phyloP scores from a whole-genome alignment of 495 filamentous ascomycete genomes.

The Penicillium egyptiacum region DNA sequence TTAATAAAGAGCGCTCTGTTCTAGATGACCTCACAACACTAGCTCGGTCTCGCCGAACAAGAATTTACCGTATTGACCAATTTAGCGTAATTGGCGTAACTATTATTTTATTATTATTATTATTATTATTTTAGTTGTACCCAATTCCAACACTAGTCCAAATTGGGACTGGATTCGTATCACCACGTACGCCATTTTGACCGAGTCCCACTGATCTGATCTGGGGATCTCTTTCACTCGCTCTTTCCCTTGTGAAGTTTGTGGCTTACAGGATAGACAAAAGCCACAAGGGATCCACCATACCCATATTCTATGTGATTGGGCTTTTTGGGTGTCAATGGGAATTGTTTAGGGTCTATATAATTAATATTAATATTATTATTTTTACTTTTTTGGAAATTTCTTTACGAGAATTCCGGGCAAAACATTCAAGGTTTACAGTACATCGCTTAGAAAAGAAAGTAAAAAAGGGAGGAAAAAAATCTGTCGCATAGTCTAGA shows the following conservation, averaged over 20 bases:
- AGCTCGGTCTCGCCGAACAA: slow-evolving; percentile 4
- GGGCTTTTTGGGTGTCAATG: slow-evolving; percentile 8
- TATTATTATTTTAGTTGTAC: not conserved
- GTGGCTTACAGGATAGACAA: slow-evolving; percentile 10
- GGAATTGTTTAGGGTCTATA: not conserved
- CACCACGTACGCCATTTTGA: not conserved
- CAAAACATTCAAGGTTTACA: not conserved
- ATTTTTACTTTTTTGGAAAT: too few species aligned
- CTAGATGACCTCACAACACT: slow-evolving; percentile 13
- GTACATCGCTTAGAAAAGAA: slow-evolving; percentile 1
- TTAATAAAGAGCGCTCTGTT: slow-evolving; percentile 20
- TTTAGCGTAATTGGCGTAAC: not conserved
- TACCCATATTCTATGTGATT: not conserved
- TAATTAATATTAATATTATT: not conserved
- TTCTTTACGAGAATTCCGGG: not conserved
- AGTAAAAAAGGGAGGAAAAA: not conserved
- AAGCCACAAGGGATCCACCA: slow-evolving; percentile 9
- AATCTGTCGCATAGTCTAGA: slow-evolving; percentile 2
- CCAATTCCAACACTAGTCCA: not conserved
- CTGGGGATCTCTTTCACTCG: slow-evolving; percentile 8
- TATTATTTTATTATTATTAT: too few species aligned
- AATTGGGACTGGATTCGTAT: slow-evolving; percentile 4
- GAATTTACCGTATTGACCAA: slow-evolving; percentile 2
- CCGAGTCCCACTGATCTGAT: slow-evolving; percentile 11
- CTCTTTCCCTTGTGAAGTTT: slow-evolving; percentile 2